phyloP scores from a whole-genome alignment of 2,329 filamentous ascomycete species.

The Kalmusia sp. region DNA sequence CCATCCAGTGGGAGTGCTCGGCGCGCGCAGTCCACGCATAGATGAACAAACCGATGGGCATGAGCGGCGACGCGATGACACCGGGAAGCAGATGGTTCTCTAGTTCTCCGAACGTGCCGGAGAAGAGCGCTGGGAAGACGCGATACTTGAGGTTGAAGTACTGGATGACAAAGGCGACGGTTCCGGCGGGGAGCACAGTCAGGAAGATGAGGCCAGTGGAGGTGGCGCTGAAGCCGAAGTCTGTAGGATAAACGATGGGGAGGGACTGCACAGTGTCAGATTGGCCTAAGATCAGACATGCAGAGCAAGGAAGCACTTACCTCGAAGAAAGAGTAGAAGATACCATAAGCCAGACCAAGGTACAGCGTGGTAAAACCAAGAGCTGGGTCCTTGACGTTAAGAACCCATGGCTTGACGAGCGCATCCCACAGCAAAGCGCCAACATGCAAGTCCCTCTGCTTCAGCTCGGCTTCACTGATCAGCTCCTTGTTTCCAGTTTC shows the following conservation, averaged over 20 bases:
- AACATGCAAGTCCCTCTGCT: slow-evolving; percentile 53
- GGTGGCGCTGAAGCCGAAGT: slow-evolving; percentile 76
- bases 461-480: slow-evolving; percentile 80
- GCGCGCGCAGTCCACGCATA: slow-evolving; percentile 71
- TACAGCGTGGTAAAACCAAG: slow-evolving; percentile 83
- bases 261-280: slow-evolving; percentile 40
- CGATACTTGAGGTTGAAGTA: slow-evolving; percentile 80
- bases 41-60: slow-evolving; percentile 69
- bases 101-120: slow-evolving; percentile 73
- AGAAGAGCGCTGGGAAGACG: slow-evolving; percentile 64
- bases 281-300: background rate
- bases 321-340: slow-evolving; percentile 78
- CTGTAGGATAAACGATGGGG: slow-evolving; percentile 72
- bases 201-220: slow-evolving; percentile 85
- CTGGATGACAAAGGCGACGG: slow-evolving; percentile 69
- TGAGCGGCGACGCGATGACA: slow-evolving; percentile 57
- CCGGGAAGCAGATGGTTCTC: slow-evolving; percentile 78
- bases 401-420: slow-evolving; percentile 78
- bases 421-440: slow-evolving; percentile 57
- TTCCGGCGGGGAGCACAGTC: slow-evolving; percentile 74
- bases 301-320: slow-evolving; percentile 31
- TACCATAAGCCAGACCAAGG: slow-evolving; percentile 79
- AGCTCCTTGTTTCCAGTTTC: slow-evolving; percentile 69
- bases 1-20: slow-evolving; percentile 61
- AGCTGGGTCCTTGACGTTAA: slow-evolving; percentile 82